These are phyloP conservation scores for Solanum lignicaule DNA, from an alignment of 257 asterid genomes.

Conservation along the genomic window DNA sequence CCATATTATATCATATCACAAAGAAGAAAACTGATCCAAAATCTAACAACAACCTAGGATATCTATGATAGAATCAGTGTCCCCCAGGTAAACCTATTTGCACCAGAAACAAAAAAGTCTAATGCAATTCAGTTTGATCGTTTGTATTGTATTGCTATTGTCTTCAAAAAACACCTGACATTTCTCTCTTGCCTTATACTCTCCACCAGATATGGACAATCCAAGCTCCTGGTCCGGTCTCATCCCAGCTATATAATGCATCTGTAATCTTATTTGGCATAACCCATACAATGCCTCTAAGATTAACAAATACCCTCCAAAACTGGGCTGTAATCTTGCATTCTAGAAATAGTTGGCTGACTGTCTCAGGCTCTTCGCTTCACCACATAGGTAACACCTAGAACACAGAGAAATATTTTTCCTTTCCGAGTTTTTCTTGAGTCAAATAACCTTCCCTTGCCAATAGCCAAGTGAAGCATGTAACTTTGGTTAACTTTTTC, in stretches of 20 bases:
- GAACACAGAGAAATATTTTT: not conserved
- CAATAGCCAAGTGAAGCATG: not conserved
- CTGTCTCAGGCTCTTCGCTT: not conserved
- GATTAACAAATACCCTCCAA: not conserved
- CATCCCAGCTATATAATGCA: not conserved
- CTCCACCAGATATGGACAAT: not conserved
- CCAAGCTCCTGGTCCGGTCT: not conserved
- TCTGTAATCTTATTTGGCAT: not conserved
- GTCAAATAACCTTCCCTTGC: not conserved
- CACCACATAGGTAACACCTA: not conserved
- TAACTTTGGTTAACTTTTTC: not conserved
- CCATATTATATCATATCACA: not conserved
- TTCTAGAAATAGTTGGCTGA: not conserved
- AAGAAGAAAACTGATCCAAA: not conserved
- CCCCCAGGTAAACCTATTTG: not conserved
- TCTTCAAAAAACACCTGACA: not conserved
- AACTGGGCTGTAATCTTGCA: not conserved
- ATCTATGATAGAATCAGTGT: not conserved
- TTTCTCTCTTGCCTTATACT: not conserved
- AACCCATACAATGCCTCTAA: not conserved
- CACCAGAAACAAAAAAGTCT: not conserved
- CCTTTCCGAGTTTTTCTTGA: not conserved
- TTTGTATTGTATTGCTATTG: not conserved
- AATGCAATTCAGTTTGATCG: not conserved
- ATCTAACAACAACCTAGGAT: not conserved